A percentile compares a stretch with the other conserved stretches of the same genome.
phyloP scores from a whole-genome alignment of 108 stramenopile genomes.

The Fistulifera solaris region DNA sequence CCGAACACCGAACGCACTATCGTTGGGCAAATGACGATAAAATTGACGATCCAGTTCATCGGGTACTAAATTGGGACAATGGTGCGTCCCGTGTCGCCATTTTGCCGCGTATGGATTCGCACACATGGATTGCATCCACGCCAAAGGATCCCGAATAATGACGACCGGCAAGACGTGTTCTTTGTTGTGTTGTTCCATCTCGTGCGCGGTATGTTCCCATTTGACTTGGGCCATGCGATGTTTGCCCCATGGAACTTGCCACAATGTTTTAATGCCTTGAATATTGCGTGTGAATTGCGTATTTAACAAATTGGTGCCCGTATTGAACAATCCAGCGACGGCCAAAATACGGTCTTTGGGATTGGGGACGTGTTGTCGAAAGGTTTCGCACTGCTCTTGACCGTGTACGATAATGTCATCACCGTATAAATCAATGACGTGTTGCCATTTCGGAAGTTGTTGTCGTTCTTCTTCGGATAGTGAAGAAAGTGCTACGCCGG shows the following conservation, averaged over 20 bases:
- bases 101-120: conserved; percentile 32
- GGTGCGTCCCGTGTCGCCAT: background rate
- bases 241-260: conserved; percentile 2
- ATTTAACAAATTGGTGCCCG: conserved; percentile 45
- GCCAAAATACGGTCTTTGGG: conserved; percentile 42
- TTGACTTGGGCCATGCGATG: background rate
- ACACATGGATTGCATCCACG: conserved; percentile 79
- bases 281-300: background rate
- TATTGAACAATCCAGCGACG: conserved; percentile 70
- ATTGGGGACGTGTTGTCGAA: conserved; percentile 18
- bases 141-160: conserved; percentile 74
- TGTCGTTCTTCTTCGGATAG: no score
- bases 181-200: conserved; percentile 1
- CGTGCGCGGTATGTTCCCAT: background rate
- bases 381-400: background rate
- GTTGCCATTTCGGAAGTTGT: conserved; percentile 2
- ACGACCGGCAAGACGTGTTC: conserved; percentile 46
- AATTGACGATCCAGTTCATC: conserved; percentile 7
- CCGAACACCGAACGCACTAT: background rate
- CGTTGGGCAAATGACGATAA: background rate
- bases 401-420: conserved; percentile 1
- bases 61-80: conserved; percentile 28
- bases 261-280: background rate
- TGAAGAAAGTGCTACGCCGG: no score
- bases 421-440: conserved; percentile 5